These are phyloP conservation scores for Aspergillus novoparasiticus DNA, from an alignment of 2,329 filamentous ascomycete genomes.

Conservation along the genomic window DNA sequence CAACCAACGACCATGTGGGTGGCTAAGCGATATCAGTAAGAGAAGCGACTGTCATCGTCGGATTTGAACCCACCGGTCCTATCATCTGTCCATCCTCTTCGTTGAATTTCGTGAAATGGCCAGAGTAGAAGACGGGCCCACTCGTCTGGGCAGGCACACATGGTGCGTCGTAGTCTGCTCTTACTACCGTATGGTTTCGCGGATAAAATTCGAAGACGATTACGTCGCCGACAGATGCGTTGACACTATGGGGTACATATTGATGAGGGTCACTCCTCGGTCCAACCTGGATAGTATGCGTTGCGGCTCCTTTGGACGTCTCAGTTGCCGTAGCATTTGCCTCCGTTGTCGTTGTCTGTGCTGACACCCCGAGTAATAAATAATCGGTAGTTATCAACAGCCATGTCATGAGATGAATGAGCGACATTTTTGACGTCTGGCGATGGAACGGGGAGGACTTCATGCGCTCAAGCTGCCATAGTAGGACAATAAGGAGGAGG, in stretches of 20 bases:
- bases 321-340: slow-evolving; percentile 1
- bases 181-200: slow-evolving; percentile 64
- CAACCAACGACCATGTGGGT: slow-evolving; percentile 42
- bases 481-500: not conserved
- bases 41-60: not conserved
- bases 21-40: slow-evolving; percentile 22
- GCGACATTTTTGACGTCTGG: not conserved
- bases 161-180: slow-evolving; percentile 60
- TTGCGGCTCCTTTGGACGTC: slow-evolving; percentile 24
- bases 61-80: slow-evolving; percentile 30
- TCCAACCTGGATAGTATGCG: slow-evolving; percentile 40
- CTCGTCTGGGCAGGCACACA: slow-evolving; percentile 57
- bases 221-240: slow-evolving; percentile 34
- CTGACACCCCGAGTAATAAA: not conserved
- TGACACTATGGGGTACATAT: slow-evolving; percentile 32
- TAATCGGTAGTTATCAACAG: not conserved
- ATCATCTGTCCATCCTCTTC: slow-evolving; percentile 48
- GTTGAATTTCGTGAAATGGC: slow-evolving; percentile 48
- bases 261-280: slow-evolving; percentile 33
- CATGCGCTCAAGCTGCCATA: not conserved
- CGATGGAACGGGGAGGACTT: not conserved
- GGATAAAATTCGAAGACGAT: slow-evolving; percentile 64
- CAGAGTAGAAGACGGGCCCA: slow-evolving; percentile 32
- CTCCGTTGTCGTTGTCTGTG: slow-evolving; percentile 1
- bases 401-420: not conserved